phyloP scores from a whole-genome alignment of 306 rosid species.

The Trifolium subterraneum region DNA sequence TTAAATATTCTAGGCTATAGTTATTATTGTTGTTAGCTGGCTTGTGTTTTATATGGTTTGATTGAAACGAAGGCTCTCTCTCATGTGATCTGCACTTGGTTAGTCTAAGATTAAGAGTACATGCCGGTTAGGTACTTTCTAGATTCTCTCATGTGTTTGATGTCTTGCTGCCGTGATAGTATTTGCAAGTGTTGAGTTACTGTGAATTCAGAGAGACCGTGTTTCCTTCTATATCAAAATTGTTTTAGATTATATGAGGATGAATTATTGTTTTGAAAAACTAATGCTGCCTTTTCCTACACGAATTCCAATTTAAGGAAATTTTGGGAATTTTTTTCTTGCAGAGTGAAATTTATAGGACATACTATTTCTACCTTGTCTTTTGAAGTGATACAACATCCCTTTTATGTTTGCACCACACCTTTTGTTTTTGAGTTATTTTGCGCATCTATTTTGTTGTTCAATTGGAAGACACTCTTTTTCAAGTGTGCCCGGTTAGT shows the following conservation, averaged over 20 bases:
- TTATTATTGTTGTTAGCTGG: not conserved
- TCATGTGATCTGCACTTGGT: not conserved
- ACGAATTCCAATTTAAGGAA: not conserved
- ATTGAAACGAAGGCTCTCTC: not conserved
- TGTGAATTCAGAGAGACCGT: not conserved
- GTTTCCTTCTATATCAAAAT: conserved; percentile 1
- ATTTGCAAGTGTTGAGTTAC: not conserved
- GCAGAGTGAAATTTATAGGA: not conserved
- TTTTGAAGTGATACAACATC: not conserved
- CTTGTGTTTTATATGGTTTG: not conserved
- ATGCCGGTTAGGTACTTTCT: not conserved
- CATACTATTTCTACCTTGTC: not conserved
- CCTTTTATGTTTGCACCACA: not conserved
- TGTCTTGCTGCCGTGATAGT: conserved; percentile 13
- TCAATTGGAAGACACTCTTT: conserved; percentile 5
- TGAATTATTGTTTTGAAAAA: not conserved
- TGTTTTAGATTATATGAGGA: not conserved
- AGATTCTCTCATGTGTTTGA: not conserved
- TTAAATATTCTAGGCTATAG: not conserved
- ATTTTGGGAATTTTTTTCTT: not conserved
- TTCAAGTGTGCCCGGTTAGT: conserved; percentile 13
- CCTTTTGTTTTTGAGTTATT: conserved; percentile 7
- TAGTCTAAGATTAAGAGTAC: conserved; percentile 21
- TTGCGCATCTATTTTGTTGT: conserved; percentile 10
- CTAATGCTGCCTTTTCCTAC: not conserved